These are phyloP conservation scores for Odonthalia washingtoniensis DNA, from an alignment of 31 red algal genomes.

Conservation along the genomic window DNA sequence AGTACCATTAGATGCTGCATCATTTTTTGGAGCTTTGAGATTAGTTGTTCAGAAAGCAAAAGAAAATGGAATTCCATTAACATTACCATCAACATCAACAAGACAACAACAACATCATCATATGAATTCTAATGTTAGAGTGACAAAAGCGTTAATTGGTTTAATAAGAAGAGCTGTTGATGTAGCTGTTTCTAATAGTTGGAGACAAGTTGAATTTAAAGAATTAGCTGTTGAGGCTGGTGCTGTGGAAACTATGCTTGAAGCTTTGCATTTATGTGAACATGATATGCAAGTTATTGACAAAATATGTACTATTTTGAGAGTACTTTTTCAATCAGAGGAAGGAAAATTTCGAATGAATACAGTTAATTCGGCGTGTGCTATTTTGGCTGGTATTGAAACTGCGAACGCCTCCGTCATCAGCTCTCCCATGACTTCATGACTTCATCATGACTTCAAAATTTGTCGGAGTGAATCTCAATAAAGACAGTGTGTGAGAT, in stretches of 20 bases:
- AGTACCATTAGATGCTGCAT: constrained; percentile 49
- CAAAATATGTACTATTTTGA: constrained; percentile 55
- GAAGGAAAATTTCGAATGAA: constrained; percentile 59
- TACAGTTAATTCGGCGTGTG: constrained; percentile 31
- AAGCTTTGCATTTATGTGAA: constrained; percentile 55
- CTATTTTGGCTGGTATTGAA: constrained; percentile 65
- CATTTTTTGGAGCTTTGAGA: constrained; percentile 55
- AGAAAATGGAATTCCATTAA: constrained; percentile 20
- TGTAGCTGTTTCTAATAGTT: constrained; percentile 35
- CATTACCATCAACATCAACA: too few relatives aligned
- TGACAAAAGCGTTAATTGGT: constrained; percentile 31
- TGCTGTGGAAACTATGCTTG: constrained; percentile 54
- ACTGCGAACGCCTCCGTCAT: constrained; percentile 5
- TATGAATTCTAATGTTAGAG: not conserved
- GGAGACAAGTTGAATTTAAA: constrained; percentile 30
- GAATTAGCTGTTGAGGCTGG: constrained; percentile 64
- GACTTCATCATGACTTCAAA: too few relatives aligned
- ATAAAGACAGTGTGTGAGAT: too few relatives aligned
- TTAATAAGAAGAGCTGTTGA: constrained; percentile 44
- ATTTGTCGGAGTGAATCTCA: too few relatives aligned
- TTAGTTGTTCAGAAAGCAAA: constrained; percentile 41
- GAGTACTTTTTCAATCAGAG: constrained; percentile 43
- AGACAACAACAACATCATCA: not conserved
- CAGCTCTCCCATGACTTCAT: not conserved
- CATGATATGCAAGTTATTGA: constrained; percentile 42